Percentiles rank a stretch among this genome's conserved stretches.
Evolutionary conservation across 2,329 filamentous ascomycete species (phyloP).

Genomic region (Aspergillus fructus): DNA sequence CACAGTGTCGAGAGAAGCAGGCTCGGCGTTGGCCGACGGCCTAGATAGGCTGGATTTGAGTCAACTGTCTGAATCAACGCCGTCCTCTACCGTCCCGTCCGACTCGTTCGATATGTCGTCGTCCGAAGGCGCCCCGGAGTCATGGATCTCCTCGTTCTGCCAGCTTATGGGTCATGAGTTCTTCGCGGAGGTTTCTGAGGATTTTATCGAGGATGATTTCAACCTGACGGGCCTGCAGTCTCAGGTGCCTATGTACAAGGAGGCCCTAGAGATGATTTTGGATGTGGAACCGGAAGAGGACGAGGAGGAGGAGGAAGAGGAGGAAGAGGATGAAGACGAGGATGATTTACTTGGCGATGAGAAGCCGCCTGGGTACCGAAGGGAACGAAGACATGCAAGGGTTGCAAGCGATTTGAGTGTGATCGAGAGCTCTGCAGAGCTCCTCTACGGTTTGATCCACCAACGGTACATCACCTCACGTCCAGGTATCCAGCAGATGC

Average conservation of each 20-base stretch:
- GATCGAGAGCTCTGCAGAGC: slow-evolving; percentile 96
- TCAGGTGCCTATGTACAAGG: slow-evolving; percentile 98
- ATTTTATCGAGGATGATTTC: slow-evolving; percentile 99
- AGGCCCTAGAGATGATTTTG: slow-evolving; percentile 98
- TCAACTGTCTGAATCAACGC: slow-evolving; percentile 46
- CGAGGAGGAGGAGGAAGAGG: slow-evolving; percentile 64
- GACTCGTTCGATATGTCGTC: slow-evolving; percentile 46
- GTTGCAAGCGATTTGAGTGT: slow-evolving; percentile 91
- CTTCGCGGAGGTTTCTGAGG: slow-evolving; percentile 97
- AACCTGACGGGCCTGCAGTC: slow-evolving; percentile 93
- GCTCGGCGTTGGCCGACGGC: slow-evolving; percentile 48
- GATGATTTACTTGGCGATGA: slow-evolving; percentile 65
- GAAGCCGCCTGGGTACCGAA: slow-evolving; percentile 44
- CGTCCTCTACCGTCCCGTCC: slow-evolving; percentile 36
- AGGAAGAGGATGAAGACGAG: slow-evolving; percentile 67
- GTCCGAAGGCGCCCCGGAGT: slow-evolving; percentile 64
- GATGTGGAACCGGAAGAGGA: slow-evolving; percentile 95
- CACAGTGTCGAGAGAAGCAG: slow-evolving; percentile 49
- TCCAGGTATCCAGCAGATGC: slow-evolving; percentile 97
- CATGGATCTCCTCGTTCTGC: slow-evolving; percentile 98
- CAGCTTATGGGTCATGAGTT: slow-evolving; percentile 95
- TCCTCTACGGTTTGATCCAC: slow-evolving; percentile 97
- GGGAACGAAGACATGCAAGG: slow-evolving; percentile 74
- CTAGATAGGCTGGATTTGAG: slow-evolving; percentile 49
- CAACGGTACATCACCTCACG: slow-evolving; percentile 97